These are phyloP conservation scores for Euryodendron excelsum DNA, from an alignment of 148 eudicot species.

Conservation along the genomic window DNA sequence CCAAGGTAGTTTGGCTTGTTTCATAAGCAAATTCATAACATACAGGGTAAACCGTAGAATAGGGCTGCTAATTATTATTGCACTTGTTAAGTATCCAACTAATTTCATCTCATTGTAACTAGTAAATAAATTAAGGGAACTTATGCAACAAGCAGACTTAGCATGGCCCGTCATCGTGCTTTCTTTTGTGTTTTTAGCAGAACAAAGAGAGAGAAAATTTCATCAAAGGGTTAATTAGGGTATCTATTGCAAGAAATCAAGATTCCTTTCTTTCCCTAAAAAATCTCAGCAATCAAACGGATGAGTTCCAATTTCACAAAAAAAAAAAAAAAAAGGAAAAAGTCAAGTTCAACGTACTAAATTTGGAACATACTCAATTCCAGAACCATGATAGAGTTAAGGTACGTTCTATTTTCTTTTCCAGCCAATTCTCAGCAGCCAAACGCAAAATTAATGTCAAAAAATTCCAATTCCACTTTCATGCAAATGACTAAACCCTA, in stretches of 20 bases:
- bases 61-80: not conserved
- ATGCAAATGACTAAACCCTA: not conserved
- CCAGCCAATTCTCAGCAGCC: not conserved
- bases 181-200: not conserved
- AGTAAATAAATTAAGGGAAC: not conserved
- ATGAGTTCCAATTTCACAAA: too few relatives aligned
- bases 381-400: too few relatives aligned
- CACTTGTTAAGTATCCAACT: not conserved
- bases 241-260: not conserved
- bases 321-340: too few relatives aligned
- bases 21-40: not conserved
- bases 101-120: not conserved
- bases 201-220: not conserved
- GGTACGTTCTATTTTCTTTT: not conserved
- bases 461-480: not conserved
- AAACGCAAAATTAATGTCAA: not conserved
- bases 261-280: not conserved
- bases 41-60: not conserved
- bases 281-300: not conserved
- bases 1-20: not conserved
- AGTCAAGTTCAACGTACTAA: not conserved
- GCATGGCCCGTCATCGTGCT: not conserved
- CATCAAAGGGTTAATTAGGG: not conserved
- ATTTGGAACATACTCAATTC: too few relatives aligned
- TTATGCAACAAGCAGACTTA: not conserved